Base-by-base conservation (phyloP, 1,139 yeast species). In the Suhomyces atakaporum region DNA sequence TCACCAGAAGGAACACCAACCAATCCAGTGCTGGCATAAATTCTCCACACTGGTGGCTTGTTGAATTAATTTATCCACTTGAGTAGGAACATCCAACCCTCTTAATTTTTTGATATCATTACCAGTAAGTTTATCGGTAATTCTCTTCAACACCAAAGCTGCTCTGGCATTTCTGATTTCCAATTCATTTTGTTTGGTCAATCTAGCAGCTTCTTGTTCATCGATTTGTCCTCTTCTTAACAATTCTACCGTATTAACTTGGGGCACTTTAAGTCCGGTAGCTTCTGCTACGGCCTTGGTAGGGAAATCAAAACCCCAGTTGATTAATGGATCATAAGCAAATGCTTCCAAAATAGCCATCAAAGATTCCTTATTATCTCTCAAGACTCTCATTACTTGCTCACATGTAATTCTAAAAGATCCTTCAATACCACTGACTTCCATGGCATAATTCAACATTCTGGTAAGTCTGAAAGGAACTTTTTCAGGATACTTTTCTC, bases 1-100 rank as follows among this genome's bases (percentile, higher is more conserved):
- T 43, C 44, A 90, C 97, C 98, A 92, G 78, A 90, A 92, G 1
- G 97, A 86, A 64, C 98, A 92, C 98, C 99, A 94, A 13, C 99
- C 99, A 45, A 94, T 86, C 56, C 87, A 94, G 60, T 92, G 98
- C 60, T 89, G 96, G 56, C 98, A 92, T 42, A 94, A 66, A 53
- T 92, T 92, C 58, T 94, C 98, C 21, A 92, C 95, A 39, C 95
- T 85, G 0, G 97, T 92, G 1, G 98, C 98, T 57, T 94, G 97
- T 54, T 87, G 95, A 38, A 94, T 92, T 58, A 94, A 69, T 57
- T 84, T 84, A 51, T 92, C 97, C 28, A 94, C 98, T 60, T 94
- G 99, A 2, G 84, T 80, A 1, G 95, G 84, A 27, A 90, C 90
- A 50, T 81, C 85, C 45, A 94, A 69, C 27, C 83, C 89, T 33